Base-by-base conservation (phyloP, 2,329 filamentous ascomycete species). In the Aspergillus melleus region DNA sequence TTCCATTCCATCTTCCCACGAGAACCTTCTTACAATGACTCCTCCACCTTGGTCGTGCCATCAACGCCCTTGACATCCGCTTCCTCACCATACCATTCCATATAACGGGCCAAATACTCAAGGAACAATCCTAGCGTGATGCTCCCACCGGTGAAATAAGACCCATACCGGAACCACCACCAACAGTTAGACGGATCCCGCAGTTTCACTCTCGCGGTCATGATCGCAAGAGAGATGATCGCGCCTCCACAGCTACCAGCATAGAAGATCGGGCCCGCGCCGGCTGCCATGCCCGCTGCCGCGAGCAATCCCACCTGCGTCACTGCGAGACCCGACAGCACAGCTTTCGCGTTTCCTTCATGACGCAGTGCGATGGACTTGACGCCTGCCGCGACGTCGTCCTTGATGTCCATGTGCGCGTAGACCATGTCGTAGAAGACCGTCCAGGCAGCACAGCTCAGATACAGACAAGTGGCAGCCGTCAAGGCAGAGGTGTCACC, bases 141-240 rank as follows among this genome's bases (percentile, higher is more conserved):
- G 1, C 79, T 83, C 19, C 86, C 85, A 22, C 86, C 86, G 19
- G 85, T 87, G 60, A 87, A 77, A 79, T 84, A 85, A 44, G 83
- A 85, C 24, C 86, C 86, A 57, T 85, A 83, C 59, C 79, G 83
- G 67, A 88, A 88, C 86, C 86, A 88, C 80, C 83, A 86, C 83
- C 85, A 87, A 66, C 86, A 88, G 66, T 62, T 77, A 75, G 52
- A 86, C 83, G 54, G 80, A 81, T 60, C 85, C 82, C 61, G 36
- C n/a, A 88, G 67, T 57, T 81, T 80, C 29, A 88, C 86, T 60
- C 77, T 81, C 74, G 81, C 81, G 20, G 88, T 86, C 84, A 87
- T 87, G 16, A 82, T 79, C 1, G 78, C 83, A 24, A 87, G 74
- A 2, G 84, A 81, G 36, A 80, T 63, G 26, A 79, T 77, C 9